phyloP scores from a whole-genome alignment of 2,329 filamentous ascomycete species.

The Hymenoscyphus fructigenus region DNA sequence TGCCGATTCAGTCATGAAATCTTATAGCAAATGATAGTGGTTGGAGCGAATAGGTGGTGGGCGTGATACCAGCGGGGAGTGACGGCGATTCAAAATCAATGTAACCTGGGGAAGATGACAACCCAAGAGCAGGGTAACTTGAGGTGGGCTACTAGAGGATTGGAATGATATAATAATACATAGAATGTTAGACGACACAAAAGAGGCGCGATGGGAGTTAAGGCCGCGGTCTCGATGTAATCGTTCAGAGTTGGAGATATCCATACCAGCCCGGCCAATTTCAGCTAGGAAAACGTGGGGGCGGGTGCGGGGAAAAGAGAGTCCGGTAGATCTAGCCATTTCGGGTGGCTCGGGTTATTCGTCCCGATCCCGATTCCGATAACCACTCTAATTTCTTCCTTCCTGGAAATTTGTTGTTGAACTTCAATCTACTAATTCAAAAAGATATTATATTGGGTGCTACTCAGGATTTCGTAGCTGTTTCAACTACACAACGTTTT shows the following conservation, averaged over 20 bases:
- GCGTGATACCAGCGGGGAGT: not conserved
- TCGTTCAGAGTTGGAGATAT: too few species aligned
- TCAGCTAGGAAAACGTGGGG: constrained; percentile 1
- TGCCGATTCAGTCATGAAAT: not conserved
- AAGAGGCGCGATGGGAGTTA: too few species aligned
- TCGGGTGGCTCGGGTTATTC: too few species aligned
- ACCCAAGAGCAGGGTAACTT: not conserved
- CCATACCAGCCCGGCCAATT: not conserved
- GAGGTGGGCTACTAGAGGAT: not conserved
- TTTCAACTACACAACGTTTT: too few species aligned
- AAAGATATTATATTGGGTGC: too few species aligned
- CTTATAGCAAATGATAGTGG: not conserved
- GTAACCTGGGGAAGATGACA: not conserved
- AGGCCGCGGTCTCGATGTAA: too few species aligned
- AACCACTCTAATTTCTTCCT: too few species aligned
- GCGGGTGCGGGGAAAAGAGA: not conserved
- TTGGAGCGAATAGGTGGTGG: not conserved
- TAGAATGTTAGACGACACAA: too few species aligned
- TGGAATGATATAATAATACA: not conserved
- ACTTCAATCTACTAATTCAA: too few species aligned
- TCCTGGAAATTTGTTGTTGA: too few species aligned
- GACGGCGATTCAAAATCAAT: not conserved
- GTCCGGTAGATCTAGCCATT: not conserved
- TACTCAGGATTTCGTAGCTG: too few species aligned
- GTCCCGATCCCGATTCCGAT: too few species aligned